Percentiles rank a stretch among this genome's conserved stretches.
Conservation (phyloP, 2,329 filamentous ascomycete species). For the Fusarium redolens region DNA sequence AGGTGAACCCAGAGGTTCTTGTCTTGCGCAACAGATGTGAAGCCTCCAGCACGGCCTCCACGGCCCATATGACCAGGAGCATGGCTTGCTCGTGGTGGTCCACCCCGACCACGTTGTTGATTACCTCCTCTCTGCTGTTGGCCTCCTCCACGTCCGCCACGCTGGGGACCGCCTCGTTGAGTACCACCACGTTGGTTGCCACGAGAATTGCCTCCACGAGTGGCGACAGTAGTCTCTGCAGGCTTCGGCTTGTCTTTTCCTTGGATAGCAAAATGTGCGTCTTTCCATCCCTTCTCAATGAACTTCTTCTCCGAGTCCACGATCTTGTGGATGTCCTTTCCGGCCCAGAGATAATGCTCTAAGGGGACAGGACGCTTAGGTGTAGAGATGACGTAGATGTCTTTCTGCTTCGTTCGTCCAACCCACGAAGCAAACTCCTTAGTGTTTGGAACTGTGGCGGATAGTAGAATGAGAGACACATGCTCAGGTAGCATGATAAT, state of each 20-base stretch:
- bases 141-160: constrained; percentile 63
- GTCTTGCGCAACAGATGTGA: constrained; percentile 91
- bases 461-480: constrained; percentile 93
- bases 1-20: constrained; percentile 97
- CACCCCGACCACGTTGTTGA: constrained; percentile 64
- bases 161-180: constrained; percentile 55
- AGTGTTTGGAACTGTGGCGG: constrained; percentile 96
- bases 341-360: constrained; percentile 96
- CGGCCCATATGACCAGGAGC: constrained; percentile 88
- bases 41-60: constrained; percentile 84
- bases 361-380: constrained; percentile 93
- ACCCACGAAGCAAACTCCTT: constrained; percentile 99
- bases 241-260: constrained; percentile 81
- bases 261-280: constrained; percentile 84
- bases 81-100: constrained; percentile 68
- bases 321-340: constrained; percentile 92
- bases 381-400: constrained; percentile 99
- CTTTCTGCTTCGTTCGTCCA: constrained; percentile 95
- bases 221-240: constrained; percentile 49
- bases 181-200: constrained; percentile 49
- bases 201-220: constrained; percentile 53
- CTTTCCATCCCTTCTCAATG: constrained; percentile 92
- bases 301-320: constrained; percentile 94
- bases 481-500: constrained; percentile 99
- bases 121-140: constrained; percentile 58